Percentiles rank a stretch among this genome's conserved stretches.
phyloP scores from a whole-genome alignment of 2,329 filamentous ascomycete species.

The Paraphoma chrysanthemicola region DNA sequence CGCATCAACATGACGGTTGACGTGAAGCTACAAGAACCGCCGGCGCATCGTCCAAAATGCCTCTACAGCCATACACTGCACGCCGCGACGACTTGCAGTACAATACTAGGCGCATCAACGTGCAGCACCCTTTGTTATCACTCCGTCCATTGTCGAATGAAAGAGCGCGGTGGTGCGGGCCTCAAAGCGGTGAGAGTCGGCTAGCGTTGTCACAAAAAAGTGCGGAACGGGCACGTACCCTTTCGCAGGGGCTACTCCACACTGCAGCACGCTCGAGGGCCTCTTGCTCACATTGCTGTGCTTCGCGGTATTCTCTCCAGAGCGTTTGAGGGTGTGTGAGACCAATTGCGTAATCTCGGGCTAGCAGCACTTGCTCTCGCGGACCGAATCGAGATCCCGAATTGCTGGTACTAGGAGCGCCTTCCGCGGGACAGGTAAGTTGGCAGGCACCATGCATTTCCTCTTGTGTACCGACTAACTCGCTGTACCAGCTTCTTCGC shows the following conservation, averaged over 20 bases:
- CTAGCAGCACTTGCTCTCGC: constrained; percentile 1
- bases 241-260: constrained; percentile 19
- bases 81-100: neutral
- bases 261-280: constrained; percentile 7
- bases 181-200: constrained; percentile 19
- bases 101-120: constrained; percentile 16
- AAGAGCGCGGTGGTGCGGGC: neutral
- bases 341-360: neutral
- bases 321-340: neutral
- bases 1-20: neutral
- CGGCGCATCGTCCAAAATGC: neutral
- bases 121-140: constrained; percentile 8
- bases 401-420: neutral
- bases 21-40: neutral
- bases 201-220: constrained; percentile 27
- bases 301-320: neutral
- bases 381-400: neutral
- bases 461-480: neutral
- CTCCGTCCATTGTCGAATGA: constrained; percentile 5
- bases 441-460: neutral
- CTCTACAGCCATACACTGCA: neutral
- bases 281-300: constrained; percentile 1
- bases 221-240: constrained; percentile 19
- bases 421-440: neutral
- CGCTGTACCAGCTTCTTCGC: neutral